phyloP scores from a whole-genome alignment of 495 filamentous ascomycete species.

The Lasiosphaeria ovina region DNA sequence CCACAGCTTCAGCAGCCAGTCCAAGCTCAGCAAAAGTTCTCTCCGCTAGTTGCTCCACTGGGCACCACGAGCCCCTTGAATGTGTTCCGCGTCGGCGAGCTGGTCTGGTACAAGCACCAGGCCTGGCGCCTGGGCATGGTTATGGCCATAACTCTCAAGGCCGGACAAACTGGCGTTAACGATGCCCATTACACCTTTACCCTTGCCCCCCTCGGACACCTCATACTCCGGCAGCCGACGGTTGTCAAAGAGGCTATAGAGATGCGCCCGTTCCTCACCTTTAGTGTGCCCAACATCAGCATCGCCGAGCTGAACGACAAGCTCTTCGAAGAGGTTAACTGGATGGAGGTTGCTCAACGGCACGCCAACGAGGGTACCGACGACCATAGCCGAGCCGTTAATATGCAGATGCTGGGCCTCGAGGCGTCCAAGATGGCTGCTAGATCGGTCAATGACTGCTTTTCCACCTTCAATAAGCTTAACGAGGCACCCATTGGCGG shows the following conservation, averaged over 20 bases:
- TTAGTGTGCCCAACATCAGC: conserved; percentile 37
- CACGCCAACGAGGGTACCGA: conserved; percentile 18
- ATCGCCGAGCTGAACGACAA: conserved; percentile 24
- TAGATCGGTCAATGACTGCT: conserved; percentile 39
- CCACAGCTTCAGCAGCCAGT: conserved; percentile 9
- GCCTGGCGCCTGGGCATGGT: conserved; percentile 42
- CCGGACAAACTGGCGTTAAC: conserved; percentile 2
- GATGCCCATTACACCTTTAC: conserved; percentile 24
- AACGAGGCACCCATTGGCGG: conserved; percentile 15
- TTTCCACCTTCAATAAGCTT: conserved; percentile 39
- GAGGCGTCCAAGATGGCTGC: conserved; percentile 49
- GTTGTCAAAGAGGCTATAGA: conserved; percentile 31
- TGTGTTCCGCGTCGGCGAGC: conserved; percentile 42
- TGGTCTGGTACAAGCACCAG: conserved; percentile 42
- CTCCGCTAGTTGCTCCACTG: conserved; percentile 1
- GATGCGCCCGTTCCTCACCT: conserved; percentile 49
- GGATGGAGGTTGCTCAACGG: conserved; percentile 23
- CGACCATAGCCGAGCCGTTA: conserved; percentile 9
- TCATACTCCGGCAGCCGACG: conserved; percentile 17
- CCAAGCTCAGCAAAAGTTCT: conserved; percentile 8
- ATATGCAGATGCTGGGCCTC: conserved; percentile 33
- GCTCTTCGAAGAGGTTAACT: conserved; percentile 29
- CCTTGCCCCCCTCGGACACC: conserved; percentile 31
- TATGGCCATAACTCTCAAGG: conserved; percentile 21
- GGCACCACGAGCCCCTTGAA: conserved; percentile 28